Evolutionary conservation across 768 basidiomycete genomes (phyloP).

Genomic region (Trametes villosa): DNA sequence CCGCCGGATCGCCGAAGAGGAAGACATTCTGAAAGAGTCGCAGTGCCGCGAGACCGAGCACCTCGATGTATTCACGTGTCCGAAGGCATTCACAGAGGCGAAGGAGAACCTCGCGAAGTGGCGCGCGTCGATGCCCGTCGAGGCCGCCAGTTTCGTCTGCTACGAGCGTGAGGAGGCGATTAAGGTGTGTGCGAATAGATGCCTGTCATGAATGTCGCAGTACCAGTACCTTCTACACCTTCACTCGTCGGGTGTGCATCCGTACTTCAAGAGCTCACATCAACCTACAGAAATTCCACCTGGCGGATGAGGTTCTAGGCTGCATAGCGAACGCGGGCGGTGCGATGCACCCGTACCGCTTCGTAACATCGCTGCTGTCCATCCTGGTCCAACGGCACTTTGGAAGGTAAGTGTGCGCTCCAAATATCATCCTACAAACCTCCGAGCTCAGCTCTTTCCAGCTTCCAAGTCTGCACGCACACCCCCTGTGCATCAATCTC

Average conservation of each 20-base stretch:
- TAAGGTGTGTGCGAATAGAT: constrained; percentile 33
- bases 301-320: constrained; percentile 51
- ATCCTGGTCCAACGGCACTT: constrained; percentile 56
- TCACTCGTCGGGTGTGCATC: no score
- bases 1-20: constrained; percentile 54
- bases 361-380: constrained; percentile 61
- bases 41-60: constrained; percentile 63
- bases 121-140: constrained; percentile 53
- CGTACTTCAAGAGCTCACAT: neutral
- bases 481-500: constrained; percentile 64
- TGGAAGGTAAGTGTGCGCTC: constrained; percentile 44
- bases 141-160: constrained; percentile 38
- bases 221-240: no score
- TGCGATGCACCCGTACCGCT: constrained; percentile 70
- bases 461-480: constrained; percentile 61
- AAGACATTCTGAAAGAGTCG: constrained; percentile 52
- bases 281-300: constrained; percentile 48
- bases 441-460: constrained; percentile 29
- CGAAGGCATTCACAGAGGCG: constrained; percentile 45
- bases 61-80: constrained; percentile 58
- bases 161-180: constrained; percentile 40
- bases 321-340: constrained; percentile 59
- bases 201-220: neutral
- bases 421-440: neutral
- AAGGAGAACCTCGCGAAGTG: constrained; percentile 51